Conservation (phyloP, 768 basidiomycete species). For the Lepiota venenata region DNA sequence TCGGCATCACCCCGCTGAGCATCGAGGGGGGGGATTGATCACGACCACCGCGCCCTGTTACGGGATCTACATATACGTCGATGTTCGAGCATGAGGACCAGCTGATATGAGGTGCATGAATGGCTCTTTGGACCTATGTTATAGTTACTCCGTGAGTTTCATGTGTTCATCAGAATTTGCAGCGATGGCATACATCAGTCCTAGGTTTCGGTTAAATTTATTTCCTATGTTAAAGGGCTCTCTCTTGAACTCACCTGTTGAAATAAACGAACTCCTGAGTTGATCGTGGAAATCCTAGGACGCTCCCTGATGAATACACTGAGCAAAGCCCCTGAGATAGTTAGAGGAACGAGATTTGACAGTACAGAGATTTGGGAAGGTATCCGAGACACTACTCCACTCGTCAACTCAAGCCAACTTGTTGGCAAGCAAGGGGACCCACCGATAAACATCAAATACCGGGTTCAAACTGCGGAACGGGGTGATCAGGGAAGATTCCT, state of each 20-base stretch:
- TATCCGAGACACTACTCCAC: conserved; percentile 63
- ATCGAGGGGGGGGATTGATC: conserved; percentile 54
- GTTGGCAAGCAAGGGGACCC: not conserved
- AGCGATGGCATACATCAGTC: conserved; percentile 6
- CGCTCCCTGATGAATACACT: conserved; percentile 43
- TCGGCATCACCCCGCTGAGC: conserved; percentile 59
- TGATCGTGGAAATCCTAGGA: conserved; percentile 71
- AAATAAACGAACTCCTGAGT: conserved; percentile 68
- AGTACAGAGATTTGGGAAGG: conserved; percentile 57
- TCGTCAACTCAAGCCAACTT: not conserved
- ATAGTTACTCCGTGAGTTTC: not conserved
- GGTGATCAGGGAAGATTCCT: not conserved
- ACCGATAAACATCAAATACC: conserved; percentile 71
- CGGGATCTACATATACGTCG: conserved; percentile 59
- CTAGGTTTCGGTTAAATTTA: not conserved
- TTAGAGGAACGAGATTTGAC: not conserved
- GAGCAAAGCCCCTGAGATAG: not conserved
- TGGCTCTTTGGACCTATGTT: conserved; percentile 61
- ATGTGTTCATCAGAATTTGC: not conserved
- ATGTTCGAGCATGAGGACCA: conserved; percentile 64
- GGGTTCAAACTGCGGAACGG: conserved; percentile 51
- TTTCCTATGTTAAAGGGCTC: not conserved
- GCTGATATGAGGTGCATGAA: conserved; percentile 60
- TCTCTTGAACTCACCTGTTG: conserved; percentile 32
- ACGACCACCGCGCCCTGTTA: conserved; percentile 47